phyloP scores from a whole-genome alignment of 2,329 filamentous ascomycete species.

The Xylaria sp. region DNA sequence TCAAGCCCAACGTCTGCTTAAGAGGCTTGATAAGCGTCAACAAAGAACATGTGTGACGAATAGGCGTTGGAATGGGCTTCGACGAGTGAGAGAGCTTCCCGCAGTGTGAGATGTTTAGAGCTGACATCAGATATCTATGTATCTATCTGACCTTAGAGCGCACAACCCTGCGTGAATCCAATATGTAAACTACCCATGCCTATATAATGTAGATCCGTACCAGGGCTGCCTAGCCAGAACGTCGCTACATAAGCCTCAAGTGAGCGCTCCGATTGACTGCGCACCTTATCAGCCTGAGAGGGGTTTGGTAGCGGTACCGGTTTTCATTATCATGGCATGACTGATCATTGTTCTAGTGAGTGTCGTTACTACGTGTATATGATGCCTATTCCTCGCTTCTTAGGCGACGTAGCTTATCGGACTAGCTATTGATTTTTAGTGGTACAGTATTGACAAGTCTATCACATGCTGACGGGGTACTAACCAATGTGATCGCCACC shows the following conservation, averaged over 20 bases:
- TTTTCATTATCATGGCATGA: not conserved
- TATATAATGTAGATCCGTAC: constrained; percentile 7
- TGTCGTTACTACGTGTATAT: not conserved
- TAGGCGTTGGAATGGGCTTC: not conserved
- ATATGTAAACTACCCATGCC: not conserved
- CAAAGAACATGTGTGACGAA: constrained; percentile 3
- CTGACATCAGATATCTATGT: not conserved
- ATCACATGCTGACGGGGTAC: not conserved
- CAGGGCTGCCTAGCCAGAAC: not conserved
- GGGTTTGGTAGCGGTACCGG: not conserved
- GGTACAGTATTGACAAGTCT: not conserved
- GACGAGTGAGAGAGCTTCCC: not conserved
- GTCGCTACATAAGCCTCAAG: not conserved
- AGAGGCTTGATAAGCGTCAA: constrained; percentile 11
- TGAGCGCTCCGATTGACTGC: not conserved
- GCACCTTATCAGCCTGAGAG: not conserved
- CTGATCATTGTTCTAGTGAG: not conserved
- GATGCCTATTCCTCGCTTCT: not conserved
- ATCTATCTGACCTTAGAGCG: not conserved
- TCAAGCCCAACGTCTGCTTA: constrained; percentile 1
- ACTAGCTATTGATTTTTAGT: not conserved
- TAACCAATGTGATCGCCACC: not conserved
- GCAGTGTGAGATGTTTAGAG: not conserved
- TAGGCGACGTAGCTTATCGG: not conserved
- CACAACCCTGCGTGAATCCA: not conserved